Evolutionary conservation across 805 yeast species (phyloP).

Genomic region (Yarrowia keelungensis): DNA sequence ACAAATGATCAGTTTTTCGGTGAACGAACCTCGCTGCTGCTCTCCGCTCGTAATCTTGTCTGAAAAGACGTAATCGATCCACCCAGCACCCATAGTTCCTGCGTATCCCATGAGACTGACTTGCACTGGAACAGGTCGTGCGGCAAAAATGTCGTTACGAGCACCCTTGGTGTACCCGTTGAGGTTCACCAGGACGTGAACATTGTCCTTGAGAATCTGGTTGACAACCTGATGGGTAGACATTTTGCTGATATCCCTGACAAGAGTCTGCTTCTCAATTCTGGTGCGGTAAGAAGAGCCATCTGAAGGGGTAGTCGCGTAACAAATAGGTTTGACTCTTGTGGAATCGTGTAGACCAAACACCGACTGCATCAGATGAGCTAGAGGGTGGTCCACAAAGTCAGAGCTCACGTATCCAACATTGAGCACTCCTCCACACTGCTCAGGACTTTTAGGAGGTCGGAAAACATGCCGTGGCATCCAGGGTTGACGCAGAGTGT

Average conservation of each 20-base stretch:
- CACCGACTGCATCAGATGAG: constrained; percentile 50
- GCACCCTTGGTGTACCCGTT: constrained; percentile 51
- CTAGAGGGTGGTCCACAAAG: constrained; percentile 49
- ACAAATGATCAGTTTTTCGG: constrained; percentile 46
- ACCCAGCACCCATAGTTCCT: constrained; percentile 49
- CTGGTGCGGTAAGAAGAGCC: constrained; percentile 43
- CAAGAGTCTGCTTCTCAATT: neutral
- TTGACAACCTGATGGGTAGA: constrained; percentile 45
- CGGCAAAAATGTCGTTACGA: constrained; percentile 49
- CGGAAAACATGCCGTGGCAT: constrained; percentile 46
- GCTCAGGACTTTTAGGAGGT: constrained; percentile 48
- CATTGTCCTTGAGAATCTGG: constrained; percentile 46
- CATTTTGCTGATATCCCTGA: constrained; percentile 45
- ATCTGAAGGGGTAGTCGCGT: constrained; percentile 48
- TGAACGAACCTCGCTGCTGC: constrained; percentile 40
- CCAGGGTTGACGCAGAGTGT: constrained; percentile 46
- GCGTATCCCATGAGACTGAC: constrained; percentile 50
- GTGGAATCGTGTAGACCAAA: constrained; percentile 47
- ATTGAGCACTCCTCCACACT: constrained; percentile 41
- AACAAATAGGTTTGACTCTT: constrained; percentile 45
- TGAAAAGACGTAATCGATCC: constrained; percentile 44
- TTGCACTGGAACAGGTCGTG: constrained; percentile 49
- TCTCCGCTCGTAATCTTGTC: neutral
- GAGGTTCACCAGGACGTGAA: constrained; percentile 49
- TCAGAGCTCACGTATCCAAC: constrained; percentile 50